Percentiles rank a stretch among this genome's conserved stretches.
Evolutionary conservation across 2,329 filamentous ascomycete genomes (phyloP).

Genomic region (Botryosphaeria dothidea): DNA sequence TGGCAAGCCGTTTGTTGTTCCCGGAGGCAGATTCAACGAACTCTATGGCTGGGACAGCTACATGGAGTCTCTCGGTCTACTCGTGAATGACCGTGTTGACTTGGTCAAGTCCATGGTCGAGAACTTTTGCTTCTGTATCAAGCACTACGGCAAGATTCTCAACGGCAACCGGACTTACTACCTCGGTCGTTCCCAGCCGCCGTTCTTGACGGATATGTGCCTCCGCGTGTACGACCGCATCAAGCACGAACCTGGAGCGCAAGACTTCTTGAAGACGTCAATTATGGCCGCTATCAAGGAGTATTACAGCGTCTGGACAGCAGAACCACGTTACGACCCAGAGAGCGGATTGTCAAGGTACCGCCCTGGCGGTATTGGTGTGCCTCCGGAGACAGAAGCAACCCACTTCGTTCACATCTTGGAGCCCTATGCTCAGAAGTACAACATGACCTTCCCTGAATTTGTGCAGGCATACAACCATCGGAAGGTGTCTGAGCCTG

Average conservation of each 20-base stretch:
- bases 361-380: conserved; percentile 77
- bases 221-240: conserved; percentile 92
- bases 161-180: conserved; percentile 98
- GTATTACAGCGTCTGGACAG: conserved; percentile 86
- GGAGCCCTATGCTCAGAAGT: conserved; percentile 78
- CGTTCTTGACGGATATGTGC: conserved; percentile 97
- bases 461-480: conserved; percentile 90
- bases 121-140: conserved; percentile 98
- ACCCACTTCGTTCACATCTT: conserved; percentile 83
- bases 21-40: conserved; percentile 96
- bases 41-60: conserved; percentile 99
- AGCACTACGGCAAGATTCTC: conserved; percentile 97
- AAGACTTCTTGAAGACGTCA: conserved; percentile 77
- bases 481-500: conserved; percentile 74
- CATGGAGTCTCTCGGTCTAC: conserved; percentile 90
- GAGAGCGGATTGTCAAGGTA: conserved; percentile 82
- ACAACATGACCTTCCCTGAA: conserved; percentile 77
- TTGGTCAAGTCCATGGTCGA: conserved; percentile 91
- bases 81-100: conserved; percentile 81
- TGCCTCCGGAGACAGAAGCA: conserved; percentile 89
- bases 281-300: conserved; percentile 95
- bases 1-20: conserved; percentile 94
- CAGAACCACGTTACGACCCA: conserved; percentile 70
- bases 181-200: conserved; percentile 88
- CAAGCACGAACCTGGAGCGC: conserved; percentile 76